Base-by-base conservation (phyloP, 2,329 filamentous ascomycete genomes). In the Penicillium sp. region DNA sequence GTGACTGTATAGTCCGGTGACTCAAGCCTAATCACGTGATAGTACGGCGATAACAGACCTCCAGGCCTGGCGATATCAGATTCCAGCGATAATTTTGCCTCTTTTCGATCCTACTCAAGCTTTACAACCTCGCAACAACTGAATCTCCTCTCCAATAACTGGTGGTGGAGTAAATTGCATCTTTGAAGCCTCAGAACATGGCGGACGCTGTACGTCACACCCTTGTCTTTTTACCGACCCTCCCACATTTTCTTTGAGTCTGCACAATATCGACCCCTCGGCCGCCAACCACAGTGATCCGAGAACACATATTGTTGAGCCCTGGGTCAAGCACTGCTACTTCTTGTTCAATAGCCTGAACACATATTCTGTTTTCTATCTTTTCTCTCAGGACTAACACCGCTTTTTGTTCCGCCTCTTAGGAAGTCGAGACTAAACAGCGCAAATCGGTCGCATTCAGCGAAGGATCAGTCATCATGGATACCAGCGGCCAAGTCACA, bases 361-460 rank as follows among this genome's bases (percentile, higher is more conserved):
- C 23, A 46, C 14, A 48, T 58, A 55, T 47, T 42, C 41, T 16
- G 39, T 48, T 55, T 40, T 19, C 23, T 16, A 32, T 46, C 38
- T 47, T 57, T 49, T 53, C 52, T 42, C 47, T 36, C 32, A 32
- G 27, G 47, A 67, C 68, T 73, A 64, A 71, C 72, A 55, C 61
- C 45, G 54, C 53, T 40, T 60, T 58, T 64, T 61, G 50, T 56
- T 58, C 42, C 47, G 55, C 54, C 48, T 43, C 54, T 52, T 58
- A 79, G 77, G 75, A 78, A 68, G 71, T 75, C 60, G 63, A 73
- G 58, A 66, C 73, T 35, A 91, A 89, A 76, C 85, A 88, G 69
- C 89, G 92, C 78, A 96, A 97, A 79, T 95, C 91, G 43, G 93
- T 97, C 69, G 87, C 91, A 62, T 97, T 97, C 76, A 92, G 88